Evolutionary conservation across 345 rosid species (phyloP).

Genomic region (Lepidium didymum): DNA sequence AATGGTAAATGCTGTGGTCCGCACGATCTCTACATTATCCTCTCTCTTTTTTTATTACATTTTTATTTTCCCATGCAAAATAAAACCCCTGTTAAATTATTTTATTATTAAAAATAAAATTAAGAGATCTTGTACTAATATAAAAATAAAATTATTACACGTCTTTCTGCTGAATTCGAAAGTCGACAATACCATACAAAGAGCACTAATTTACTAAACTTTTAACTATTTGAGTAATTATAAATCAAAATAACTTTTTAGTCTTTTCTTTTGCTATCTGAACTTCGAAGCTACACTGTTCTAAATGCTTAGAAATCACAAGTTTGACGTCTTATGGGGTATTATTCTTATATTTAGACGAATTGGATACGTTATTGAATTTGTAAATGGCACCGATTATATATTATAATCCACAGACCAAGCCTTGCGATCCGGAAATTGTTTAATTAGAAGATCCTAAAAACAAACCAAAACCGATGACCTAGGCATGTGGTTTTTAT

Average conservation of each 20-base stretch:
- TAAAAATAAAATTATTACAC: background rate
- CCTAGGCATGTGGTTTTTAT: constrained; percentile 5
- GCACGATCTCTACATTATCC: constrained; percentile 33
- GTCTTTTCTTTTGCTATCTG: background rate
- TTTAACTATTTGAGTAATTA: background rate
- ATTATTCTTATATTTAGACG: background rate
- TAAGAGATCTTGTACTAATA: too few relatives aligned
- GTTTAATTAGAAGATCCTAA: background rate
- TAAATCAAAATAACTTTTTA: background rate
- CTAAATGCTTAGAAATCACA: background rate
- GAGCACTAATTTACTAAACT: background rate
- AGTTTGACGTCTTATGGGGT: background rate
- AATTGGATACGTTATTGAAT: background rate
- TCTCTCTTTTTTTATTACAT: background rate
- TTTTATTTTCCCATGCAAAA: background rate
- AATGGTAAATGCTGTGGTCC: constrained; percentile 21
- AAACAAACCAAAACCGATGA: background rate
- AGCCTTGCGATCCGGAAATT: background rate
- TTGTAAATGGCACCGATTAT: background rate
- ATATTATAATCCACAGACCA: background rate
- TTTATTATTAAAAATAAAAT: too few relatives aligned
- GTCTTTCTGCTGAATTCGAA: constrained; percentile 6
- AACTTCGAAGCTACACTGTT: background rate
- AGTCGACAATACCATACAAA: constrained; percentile 5
- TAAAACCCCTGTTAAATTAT: background rate